phyloP scores from a whole-genome alignment of 768 basidiomycete species.

The Mycena olivaceomarginata region DNA sequence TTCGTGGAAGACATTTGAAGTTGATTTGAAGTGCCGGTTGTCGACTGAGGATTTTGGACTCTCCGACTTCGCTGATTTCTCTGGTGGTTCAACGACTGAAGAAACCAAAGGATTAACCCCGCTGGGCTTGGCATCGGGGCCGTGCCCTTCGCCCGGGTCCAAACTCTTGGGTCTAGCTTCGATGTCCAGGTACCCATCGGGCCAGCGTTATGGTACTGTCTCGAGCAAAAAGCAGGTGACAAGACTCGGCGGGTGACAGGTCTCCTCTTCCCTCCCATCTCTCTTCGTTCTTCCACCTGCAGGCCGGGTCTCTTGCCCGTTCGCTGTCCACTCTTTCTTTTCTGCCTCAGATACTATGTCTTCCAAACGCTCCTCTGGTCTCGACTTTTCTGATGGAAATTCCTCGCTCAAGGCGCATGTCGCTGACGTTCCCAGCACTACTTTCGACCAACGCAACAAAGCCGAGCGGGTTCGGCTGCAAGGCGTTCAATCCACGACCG shows the following conservation, averaged over 20 bases:
- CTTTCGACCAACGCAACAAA: constrained; percentile 75
- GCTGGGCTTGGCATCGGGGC: constrained; percentile 21
- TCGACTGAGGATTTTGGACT: too few species aligned
- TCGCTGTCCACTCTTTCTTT: constrained; percentile 50
- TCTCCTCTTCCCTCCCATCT: background rate
- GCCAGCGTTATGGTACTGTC: background rate
- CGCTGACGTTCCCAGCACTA: constrained; percentile 45
- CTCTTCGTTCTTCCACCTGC: constrained; percentile 39
- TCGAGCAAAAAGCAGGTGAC: constrained; percentile 19
- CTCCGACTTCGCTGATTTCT: too few species aligned
- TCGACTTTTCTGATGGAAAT: constrained; percentile 69
- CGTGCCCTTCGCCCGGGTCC: background rate
- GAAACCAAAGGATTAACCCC: background rate
- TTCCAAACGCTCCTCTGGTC: constrained; percentile 61
- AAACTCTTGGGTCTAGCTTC: constrained; percentile 12
- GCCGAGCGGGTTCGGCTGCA: constrained; percentile 77
- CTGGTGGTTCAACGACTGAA: too few species aligned
- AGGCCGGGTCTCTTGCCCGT: constrained; percentile 34
- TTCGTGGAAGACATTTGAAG: background rate
- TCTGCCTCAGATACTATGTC: constrained; percentile 34
- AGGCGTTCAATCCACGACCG: constrained; percentile 68
- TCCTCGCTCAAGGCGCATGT: constrained; percentile 49
- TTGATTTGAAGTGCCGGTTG: too few species aligned
- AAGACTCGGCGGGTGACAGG: background rate
- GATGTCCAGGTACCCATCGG: constrained; percentile 2